phyloP scores from a whole-genome alignment of 768 basidiomycete genomes.

The Lactarius trivialis region DNA sequence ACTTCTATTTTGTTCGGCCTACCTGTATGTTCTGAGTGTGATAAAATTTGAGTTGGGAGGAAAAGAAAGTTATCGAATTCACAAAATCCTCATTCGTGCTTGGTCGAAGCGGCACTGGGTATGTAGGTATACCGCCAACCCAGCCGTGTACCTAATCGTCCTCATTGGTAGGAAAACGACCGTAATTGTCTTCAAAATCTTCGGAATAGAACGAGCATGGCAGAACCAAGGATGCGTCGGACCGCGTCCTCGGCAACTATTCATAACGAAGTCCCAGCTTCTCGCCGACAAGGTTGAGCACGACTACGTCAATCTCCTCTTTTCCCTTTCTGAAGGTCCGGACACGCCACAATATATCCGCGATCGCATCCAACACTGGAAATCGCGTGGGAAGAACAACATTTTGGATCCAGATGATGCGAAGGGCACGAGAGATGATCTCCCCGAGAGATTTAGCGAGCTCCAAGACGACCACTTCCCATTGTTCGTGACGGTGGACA shows the following conservation, averaged over 20 bases:
- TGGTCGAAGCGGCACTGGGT: constrained; percentile 71
- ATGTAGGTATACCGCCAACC: constrained; percentile 11
- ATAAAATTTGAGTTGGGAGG: constrained; percentile 5
- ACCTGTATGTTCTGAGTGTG: neutral
- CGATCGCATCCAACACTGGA: constrained; percentile 21
- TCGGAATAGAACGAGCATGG: constrained; percentile 56
- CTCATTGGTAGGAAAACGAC: constrained; percentile 54
- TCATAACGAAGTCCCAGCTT: constrained; percentile 65
- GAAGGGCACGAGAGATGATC: constrained; percentile 34
- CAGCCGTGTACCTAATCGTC: neutral
- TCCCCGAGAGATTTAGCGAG: constrained; percentile 49
- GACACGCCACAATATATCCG: constrained; percentile 37
- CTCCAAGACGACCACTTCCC: constrained; percentile 60
- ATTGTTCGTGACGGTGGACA: constrained; percentile 60
- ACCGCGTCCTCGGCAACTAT: constrained; percentile 56
- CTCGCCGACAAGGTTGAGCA: constrained; percentile 67
- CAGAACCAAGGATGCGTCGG: constrained; percentile 32
- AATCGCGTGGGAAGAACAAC: constrained; percentile 22
- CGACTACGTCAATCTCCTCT: constrained; percentile 49
- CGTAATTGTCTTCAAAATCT: constrained; percentile 71
- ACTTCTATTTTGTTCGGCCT: neutral
- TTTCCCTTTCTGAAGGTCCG: constrained; percentile 36
- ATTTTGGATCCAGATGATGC: constrained; percentile 42
- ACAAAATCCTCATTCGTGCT: constrained; percentile 18
- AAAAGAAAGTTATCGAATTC: constrained; percentile 18